These are phyloP conservation scores for Saccharomycopsis sp. DNA, from an alignment of 805 yeast species.

Conservation along the genomic window DNA sequence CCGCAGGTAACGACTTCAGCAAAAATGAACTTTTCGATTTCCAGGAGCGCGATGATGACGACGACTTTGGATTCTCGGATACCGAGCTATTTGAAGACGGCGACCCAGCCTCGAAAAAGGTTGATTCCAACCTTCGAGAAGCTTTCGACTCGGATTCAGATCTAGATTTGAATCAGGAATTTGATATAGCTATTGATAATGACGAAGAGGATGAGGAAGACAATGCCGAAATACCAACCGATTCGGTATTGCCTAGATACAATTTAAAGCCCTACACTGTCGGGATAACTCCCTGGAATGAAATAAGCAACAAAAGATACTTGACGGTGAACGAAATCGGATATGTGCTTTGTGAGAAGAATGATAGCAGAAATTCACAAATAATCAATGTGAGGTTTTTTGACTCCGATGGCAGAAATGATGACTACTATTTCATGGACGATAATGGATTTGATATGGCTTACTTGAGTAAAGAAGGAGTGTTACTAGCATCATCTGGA, in stretches of 20 bases:
- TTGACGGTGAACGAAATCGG: conserved; percentile 77
- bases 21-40: conserved; percentile 23
- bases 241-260: conserved; percentile 21
- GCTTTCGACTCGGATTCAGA: conserved; percentile 16
- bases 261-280: conserved; percentile 64
- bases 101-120: background rate
- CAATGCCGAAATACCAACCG: conserved; percentile 12
- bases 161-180: conserved; percentile 20
- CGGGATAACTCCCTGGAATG: conserved; percentile 81
- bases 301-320: conserved; percentile 54
- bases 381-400: conserved; percentile 85
- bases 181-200: conserved; percentile 21
- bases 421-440: conserved; percentile 85
- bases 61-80: conserved; percentile 26
- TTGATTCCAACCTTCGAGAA: background rate
- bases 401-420: conserved; percentile 39
- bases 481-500: conserved; percentile 51
- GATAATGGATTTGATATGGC: conserved; percentile 65
- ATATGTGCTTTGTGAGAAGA: conserved; percentile 49
- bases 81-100: conserved; percentile 15
- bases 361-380: conserved; percentile 52
- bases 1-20: conserved; percentile 7
- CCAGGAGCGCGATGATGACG: conserved; percentile 25
- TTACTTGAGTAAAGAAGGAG: conserved; percentile 59
- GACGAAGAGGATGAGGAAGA: conserved; percentile 58